Percentiles rank a stretch among this genome's conserved stretches.
Conservation (phyloP, 805 yeast genomes). For the Candida jianshihensis region DNA sequence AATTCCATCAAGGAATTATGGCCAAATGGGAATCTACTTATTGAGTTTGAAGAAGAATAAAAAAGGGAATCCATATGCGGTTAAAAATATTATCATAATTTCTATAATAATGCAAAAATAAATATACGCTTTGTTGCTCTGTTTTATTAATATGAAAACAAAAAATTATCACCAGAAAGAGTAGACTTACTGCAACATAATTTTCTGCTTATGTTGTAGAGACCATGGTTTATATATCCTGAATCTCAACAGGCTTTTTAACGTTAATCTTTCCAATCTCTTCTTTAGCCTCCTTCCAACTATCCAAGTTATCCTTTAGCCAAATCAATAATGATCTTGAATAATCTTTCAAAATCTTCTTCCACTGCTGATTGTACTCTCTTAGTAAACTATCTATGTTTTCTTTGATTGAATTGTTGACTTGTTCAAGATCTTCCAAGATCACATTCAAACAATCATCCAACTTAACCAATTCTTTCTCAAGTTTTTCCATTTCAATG, state of each 20-base stretch:
- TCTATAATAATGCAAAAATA: too few species aligned
- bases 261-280: constrained; percentile 15
- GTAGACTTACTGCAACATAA: too few species aligned
- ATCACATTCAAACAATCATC: constrained; percentile 33
- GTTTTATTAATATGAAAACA: too few species aligned
- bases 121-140: too few species aligned
- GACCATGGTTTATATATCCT: neutral
- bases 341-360: constrained; percentile 23
- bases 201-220: too few species aligned
- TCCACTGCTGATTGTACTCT: constrained; percentile 24
- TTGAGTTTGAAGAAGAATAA: constrained; percentile 35
- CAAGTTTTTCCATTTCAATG: constrained; percentile 28
- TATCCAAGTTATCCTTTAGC: constrained; percentile 29
- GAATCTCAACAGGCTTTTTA: neutral
- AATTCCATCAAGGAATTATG: constrained; percentile 41
- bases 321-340: constrained; percentile 28
- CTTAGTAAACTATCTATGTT: constrained; percentile 24
- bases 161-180: too few species aligned
- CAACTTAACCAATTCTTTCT: constrained; percentile 30
- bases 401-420: constrained; percentile 25
- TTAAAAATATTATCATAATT: too few species aligned
- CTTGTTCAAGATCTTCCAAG: constrained; percentile 29
- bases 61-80: too few species aligned
- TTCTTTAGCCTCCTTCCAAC: constrained; percentile 32
- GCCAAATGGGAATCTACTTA: constrained; percentile 66